Evolutionary conservation across 2,329 filamentous ascomycete species (phyloP), one percentile per base, ranked within the genome.

Genomic region (Juglanconis oblonga): DNA sequence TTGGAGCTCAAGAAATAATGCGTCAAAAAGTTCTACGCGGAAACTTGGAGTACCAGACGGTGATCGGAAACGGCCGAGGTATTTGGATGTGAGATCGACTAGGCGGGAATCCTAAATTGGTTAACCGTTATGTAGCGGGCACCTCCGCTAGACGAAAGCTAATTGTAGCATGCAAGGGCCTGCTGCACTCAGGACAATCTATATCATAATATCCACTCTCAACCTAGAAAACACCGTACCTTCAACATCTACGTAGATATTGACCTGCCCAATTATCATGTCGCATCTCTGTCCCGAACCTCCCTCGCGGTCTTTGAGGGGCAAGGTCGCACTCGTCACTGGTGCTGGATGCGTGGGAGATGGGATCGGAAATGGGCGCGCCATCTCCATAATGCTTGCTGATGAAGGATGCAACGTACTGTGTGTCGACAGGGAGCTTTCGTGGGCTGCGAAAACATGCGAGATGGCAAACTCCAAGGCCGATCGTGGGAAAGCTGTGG

Each of bases 381-480:
- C 54, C 13, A 57, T 50, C 14, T 57, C 54, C 2, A 81, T 88
- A 49, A 76, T 88, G 35, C 74, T 88, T 1, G 84, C 84, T 4
- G 77, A 81, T 53, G 84, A 86, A 32, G 84, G 84, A 8, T 82
- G 79, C 66, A 71, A 76, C 4, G 82, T 88, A 3, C 69, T 87
- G n/a, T 87, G 84, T 65, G 73, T 86, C 0, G 85, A 88, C 65
- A 66, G 78, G 44, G 77, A 83, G 40, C 53, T 77, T 0, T 69
- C 73, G 0, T 78, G 79, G 67, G 85, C 84, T 0, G 68, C 77
- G 35, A 76, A 75, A 48, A 88, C 86, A 0, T 81, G 78, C 4
- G 73, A 80, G 2, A 82, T 87, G 76, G 79, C 83, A 55, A 64
- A 71, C 33, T 66, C 72, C 5, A 71, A 79, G 53, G 59, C 63